phyloP scores from a whole-genome alignment of 176 grass and related monocot species.

The Phragmites australis region DNA sequence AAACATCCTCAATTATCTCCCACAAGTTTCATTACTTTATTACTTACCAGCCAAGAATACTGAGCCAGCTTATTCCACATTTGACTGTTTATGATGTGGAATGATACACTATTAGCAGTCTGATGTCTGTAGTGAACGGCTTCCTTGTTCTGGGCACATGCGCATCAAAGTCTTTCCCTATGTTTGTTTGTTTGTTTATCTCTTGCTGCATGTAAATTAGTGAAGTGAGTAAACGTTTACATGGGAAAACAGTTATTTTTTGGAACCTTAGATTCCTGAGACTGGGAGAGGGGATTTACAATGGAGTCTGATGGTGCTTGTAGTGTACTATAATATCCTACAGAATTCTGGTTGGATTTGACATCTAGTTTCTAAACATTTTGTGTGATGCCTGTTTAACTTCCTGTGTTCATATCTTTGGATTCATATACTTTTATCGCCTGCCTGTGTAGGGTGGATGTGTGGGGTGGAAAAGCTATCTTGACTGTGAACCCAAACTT shows the following conservation, averaged over 20 bases:
- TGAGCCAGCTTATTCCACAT: neutral
- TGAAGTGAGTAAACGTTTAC: neutral
- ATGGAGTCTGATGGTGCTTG: neutral
- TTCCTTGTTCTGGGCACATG: neutral
- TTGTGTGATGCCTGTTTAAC: neutral
- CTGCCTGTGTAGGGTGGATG: neutral
- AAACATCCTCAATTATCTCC: slow-evolving; percentile 39
- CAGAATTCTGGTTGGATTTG: neutral
- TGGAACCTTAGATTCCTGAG: neutral
- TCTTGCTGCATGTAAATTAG: neutral
- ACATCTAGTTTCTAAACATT: neutral
- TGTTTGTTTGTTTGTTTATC: neutral
- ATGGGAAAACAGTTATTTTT: neutral
- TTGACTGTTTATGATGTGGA: slow-evolving; percentile 6
- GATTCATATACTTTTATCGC: slow-evolving; percentile 6
- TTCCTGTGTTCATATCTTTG: neutral
- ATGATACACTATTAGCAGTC: neutral
- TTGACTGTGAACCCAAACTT: neutral
- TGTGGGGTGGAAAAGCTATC: neutral
- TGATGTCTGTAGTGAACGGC: neutral
- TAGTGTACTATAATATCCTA: neutral
- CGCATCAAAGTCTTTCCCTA: neutral
- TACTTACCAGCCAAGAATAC: slow-evolving; percentile 8
- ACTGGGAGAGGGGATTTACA: neutral
- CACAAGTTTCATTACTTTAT: slow-evolving; percentile 6